phyloP scores from a whole-genome alignment of 768 basidiomycete genomes.

The Trametes sanguinea region DNA sequence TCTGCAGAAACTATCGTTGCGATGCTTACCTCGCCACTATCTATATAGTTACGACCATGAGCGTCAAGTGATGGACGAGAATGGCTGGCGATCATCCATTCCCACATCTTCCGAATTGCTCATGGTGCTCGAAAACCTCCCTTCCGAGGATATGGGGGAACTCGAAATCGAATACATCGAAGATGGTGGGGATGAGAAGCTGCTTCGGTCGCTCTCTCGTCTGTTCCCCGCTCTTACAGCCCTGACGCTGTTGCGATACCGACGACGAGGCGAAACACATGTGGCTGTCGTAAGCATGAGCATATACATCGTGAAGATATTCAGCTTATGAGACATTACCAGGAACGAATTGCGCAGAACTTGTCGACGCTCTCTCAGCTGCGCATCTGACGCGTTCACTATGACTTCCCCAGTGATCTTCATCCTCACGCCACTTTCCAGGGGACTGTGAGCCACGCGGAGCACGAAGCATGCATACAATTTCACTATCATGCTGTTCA shows the following conservation, averaged over 20 bases:
- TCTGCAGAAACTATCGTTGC: neutral
- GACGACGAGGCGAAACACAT: neutral
- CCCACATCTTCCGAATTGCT: neutral
- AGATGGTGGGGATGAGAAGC: neutral
- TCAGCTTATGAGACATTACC: neutral
- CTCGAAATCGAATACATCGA: neutral
- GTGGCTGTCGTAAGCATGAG: neutral
- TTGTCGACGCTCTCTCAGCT: neutral
- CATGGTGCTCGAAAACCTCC: neutral
- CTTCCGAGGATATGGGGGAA: neutral
- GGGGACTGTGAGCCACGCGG: too few relatives aligned
- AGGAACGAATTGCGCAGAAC: neutral
- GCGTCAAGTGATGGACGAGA: neutral
- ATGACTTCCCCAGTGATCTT: neutral
- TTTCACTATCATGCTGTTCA: too few relatives aligned
- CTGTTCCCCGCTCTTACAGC: neutral
- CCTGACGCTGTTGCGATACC: neutral
- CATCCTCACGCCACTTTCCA: neutral
- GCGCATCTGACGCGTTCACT: neutral
- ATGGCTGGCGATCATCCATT: neutral
- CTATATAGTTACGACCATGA: neutral
- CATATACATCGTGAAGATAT: neutral
- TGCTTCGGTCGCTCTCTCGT: neutral
- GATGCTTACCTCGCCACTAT: neutral
- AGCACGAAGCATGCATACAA: too few relatives aligned